Evolutionary conservation across 164 flowering plant genomes (phyloP).

Genomic region (Protea cynaroides): DNA sequence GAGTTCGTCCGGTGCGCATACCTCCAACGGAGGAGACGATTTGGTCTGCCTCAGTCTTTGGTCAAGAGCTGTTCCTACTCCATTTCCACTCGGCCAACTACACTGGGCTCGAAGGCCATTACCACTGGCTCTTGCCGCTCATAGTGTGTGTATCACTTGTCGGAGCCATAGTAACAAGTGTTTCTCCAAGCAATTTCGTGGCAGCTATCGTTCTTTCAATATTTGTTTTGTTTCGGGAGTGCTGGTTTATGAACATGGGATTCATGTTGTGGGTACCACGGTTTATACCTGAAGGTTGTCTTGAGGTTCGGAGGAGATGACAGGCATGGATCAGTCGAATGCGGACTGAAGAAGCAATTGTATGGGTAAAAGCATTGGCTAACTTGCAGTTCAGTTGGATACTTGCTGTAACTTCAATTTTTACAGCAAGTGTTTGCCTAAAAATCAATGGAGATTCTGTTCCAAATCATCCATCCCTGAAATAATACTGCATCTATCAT

Average conservation of each 20-base stretch:
- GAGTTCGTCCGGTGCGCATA: too few relatives aligned
- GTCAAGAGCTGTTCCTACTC: slow-evolving; percentile 63
- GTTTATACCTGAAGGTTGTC: slow-evolving; percentile 48
- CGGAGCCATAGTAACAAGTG: slow-evolving; percentile 31
- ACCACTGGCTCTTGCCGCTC: slow-evolving; percentile 75
- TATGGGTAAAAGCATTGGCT: slow-evolving; percentile 56
- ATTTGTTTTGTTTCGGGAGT: slow-evolving; percentile 63
- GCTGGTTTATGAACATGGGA: slow-evolving; percentile 78
- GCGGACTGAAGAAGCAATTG: slow-evolving; percentile 46
- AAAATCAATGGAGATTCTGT: too few relatives aligned
- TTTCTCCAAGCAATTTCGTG: slow-evolving; percentile 35
- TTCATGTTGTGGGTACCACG: slow-evolving; percentile 54
- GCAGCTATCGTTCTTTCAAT: slow-evolving; percentile 53
- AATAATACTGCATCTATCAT: too few relatives aligned
- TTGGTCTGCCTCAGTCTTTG: too few relatives aligned
- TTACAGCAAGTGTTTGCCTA: slow-evolving; percentile 34
- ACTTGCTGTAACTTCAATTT: slow-evolving; percentile 46
- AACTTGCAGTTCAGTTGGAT: slow-evolving; percentile 86
- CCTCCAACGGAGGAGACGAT: too few relatives aligned
- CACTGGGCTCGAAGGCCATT: slow-evolving; percentile 77
- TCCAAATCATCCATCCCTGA: too few relatives aligned
- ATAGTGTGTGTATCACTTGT: slow-evolving; percentile 50
- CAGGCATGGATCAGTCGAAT: slow-evolving; percentile 43
- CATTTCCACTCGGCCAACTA: slow-evolving; percentile 80
- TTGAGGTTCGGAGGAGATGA: slow-evolving; percentile 12